Conservation (phyloP, 1,139 yeast species). For the Protomyces inundatus region DNA sequence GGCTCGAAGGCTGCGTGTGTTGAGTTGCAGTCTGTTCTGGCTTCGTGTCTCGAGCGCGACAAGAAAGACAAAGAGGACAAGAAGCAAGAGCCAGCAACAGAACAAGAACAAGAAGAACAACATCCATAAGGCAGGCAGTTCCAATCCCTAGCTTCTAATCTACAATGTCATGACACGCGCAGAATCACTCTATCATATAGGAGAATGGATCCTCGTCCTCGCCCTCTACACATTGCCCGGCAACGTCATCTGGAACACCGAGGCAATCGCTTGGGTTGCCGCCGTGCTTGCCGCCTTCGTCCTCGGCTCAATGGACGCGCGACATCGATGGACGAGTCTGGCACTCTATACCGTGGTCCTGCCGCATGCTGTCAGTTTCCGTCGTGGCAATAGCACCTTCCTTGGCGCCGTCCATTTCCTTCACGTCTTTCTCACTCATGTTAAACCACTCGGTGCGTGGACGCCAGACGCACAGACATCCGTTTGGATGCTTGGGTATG, state of each 20-base stretch:
- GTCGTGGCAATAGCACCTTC: background rate
- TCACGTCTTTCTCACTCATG: constrained; percentile 1
- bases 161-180: background rate
- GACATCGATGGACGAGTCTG: constrained; percentile 13
- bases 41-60: background rate
- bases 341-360: constrained; percentile 11
- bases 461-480: background rate
- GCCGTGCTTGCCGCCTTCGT: background rate
- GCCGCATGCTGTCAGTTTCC: constrained; percentile 1
- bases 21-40: background rate
- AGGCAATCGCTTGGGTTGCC: background rate
- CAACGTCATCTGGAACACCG: background rate
- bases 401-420: constrained; percentile 2
- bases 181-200: background rate
- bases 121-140: background rate
- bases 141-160: background rate
- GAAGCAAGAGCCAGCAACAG: background rate
- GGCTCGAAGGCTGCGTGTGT: constrained; percentile 5
- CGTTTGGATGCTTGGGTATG: constrained; percentile 1
- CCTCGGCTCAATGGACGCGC: background rate
- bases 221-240: background rate
- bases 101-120: background rate
- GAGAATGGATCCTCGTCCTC: constrained; percentile 10
- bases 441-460: constrained; percentile 4
- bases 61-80: background rate